Base-by-base conservation (phyloP, 495 filamentous ascomycete genomes). In the Cercophora scortea region DNA sequence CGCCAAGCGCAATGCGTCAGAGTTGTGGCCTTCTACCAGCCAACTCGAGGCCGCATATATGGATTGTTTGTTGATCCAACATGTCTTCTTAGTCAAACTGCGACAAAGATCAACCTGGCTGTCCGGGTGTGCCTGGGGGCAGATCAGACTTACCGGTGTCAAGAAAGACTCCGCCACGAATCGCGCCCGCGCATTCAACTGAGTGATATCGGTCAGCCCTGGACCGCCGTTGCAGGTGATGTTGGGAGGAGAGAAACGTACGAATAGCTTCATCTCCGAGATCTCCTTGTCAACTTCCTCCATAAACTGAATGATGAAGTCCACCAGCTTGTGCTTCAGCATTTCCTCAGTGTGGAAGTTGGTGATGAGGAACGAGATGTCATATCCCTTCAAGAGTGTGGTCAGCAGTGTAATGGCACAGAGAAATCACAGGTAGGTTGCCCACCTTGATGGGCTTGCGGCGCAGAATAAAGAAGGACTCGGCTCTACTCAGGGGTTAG, bases 271-370 rank as follows among this genome's bases (percentile, higher is more conserved):
- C 93, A 97, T 96, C 71, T 97, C 94, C 1, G 92, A 97, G 48
- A 97, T 97, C 70, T 99, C 94, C 75, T 97, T 97, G 64, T 97
- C 93, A 32, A 97, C 93, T 63, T 99, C 94, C 71, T 97, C 92
- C 91, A 97, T 96, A 66, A 96, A 97, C 57, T 96, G 85, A 54
- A 99, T 95, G 54, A 97, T 93, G 62, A 98, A 98, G 63, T 98
- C 93, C 9, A 98, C 94, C 55, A 98, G 75, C 73, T 98, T 96
- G 64, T 98, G 90, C 75, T 96, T 97, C 62, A 97, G 69, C 89
- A 99, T 93, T 61, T 90, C 86, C 66, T 97, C 94, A 15, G 92
- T 96, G 61, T 99, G 93, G 76, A 89, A 90, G 69, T 99, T 97
- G 12, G 94, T 97, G 59, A 99, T 92, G 61, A 99, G 71, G 77